Evolutionary conservation across 2,329 filamentous ascomycete genomes (phyloP), one percentile per base, ranked within the genome.

Genomic region (Aspergillus sp.): DNA sequence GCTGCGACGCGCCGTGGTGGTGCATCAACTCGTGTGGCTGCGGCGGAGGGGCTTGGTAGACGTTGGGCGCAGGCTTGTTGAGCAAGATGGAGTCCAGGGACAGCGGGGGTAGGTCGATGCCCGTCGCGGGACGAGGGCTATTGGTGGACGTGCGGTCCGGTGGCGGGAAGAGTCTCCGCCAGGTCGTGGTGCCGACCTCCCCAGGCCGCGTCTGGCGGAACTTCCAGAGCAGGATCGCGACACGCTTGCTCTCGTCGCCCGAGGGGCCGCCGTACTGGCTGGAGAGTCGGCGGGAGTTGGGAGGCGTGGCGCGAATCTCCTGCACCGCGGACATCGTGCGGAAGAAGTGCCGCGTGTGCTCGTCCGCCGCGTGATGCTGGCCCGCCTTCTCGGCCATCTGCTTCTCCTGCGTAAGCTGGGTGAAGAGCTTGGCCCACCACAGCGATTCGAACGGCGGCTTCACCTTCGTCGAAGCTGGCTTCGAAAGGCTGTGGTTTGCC

Each of bases 361-460:
- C 67, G 36, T 71, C 70, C 7, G 69, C 69, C 13, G 64, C 61
- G 40, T 68, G 62, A 13, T 67, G 59, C 21, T 71, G 63, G 7
- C 68, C 71, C 0, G 64, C 64, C 31, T 69, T 64, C 56, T 75
- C 71, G 10, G 71, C 69, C 50, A 68, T 64, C 36, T 68, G 71
- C 57, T 67, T 73, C 16, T 71, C 66, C 54, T 74, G 68, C 2
- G 71, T 76, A 50, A 75, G 59, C 21, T 72, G 60, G 1, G 71
- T 74, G 63, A 78, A 77, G 19, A 68, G 55, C 25, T 64, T 65
- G 13, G 70, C 75, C 76, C 76, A 78, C 73, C 75, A 78, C 11
- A 62, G 64, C 13, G 74, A 75, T 54, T 76, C 73, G 40, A 78
- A 76, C 2, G 70, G 65, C 17, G 74, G 72, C 53, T 70, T 71